These are phyloP conservation scores for Candida hispaniensis DNA, from an alignment of 805 yeast genomes.

Conservation along the genomic window DNA sequence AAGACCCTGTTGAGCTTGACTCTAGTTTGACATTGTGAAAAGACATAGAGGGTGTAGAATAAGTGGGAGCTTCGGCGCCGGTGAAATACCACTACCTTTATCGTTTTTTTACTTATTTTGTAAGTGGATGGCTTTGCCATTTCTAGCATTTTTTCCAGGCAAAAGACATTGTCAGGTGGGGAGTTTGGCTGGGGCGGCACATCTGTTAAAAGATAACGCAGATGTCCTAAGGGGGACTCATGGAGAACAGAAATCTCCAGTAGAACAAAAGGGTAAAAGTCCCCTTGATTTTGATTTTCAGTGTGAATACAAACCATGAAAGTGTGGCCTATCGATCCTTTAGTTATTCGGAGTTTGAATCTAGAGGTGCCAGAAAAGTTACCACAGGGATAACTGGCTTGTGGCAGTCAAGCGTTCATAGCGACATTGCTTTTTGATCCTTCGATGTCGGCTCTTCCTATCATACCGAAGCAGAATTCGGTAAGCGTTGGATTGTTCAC, in stretches of 20 bases:
- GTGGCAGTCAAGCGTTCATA: conserved; percentile 41
- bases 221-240: conserved; percentile 38
- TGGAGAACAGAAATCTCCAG: conserved; percentile 40
- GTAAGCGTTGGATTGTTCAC: conserved; percentile 39
- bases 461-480: conserved; percentile 42
- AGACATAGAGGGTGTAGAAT: conserved; percentile 33
- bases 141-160: conserved; percentile 21
- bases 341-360: too few species aligned
- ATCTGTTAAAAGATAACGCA: conserved; percentile 40
- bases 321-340: too few species aligned
- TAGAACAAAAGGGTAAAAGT: conserved; percentile 39
- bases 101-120: conserved; percentile 24
- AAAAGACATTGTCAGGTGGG: conserved; percentile 37
- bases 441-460: conserved; percentile 43
- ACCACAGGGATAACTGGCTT: too few species aligned
- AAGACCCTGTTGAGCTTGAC: conserved; percentile 35
- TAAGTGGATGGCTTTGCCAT: conserved; percentile 1
- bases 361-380: too few species aligned
- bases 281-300: too few species aligned
- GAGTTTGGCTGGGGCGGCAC: conserved; percentile 38
- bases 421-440: conserved; percentile 40
- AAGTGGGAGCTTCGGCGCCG: conserved; percentile 39
- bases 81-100: conserved; percentile 37
- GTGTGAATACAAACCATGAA: too few species aligned
- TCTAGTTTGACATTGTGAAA: conserved; percentile 37